A percentile compares a stretch with the other conserved stretches of the same genome.
Evolutionary conservation across 108 stramenopile species (phyloP).

Genomic region (Nitzschia putrida): DNA sequence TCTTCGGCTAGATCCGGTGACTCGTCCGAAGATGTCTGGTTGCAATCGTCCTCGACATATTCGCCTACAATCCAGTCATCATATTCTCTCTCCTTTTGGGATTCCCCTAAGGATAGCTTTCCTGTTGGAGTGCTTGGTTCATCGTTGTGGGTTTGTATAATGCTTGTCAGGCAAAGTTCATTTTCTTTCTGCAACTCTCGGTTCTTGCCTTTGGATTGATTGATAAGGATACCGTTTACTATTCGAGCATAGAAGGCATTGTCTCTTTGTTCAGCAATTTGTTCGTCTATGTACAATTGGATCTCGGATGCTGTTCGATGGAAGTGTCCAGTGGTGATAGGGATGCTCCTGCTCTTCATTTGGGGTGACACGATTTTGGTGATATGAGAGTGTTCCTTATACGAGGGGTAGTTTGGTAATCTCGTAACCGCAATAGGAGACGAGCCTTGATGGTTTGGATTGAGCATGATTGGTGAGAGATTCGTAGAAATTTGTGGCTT

Average conservation of each 20-base stretch:
- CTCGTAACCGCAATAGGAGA: background rate
- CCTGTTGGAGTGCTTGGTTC: conserved; percentile 6
- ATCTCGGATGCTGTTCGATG: conserved; percentile 45
- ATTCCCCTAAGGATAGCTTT: background rate
- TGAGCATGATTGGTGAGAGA: background rate
- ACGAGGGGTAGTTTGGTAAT: background rate
- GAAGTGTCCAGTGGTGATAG: conserved; percentile 22
- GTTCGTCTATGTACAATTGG: conserved; percentile 50
- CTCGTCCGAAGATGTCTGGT: background rate
- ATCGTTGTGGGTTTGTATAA: conserved; percentile 24
- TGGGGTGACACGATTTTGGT: background rate
- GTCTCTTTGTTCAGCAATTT: conserved; percentile 52
- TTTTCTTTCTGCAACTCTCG: conserved; percentile 11
- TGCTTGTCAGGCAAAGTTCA: conserved; percentile 22
- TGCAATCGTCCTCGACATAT: background rate
- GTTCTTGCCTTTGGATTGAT: conserved; percentile 12
- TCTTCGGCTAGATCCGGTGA: background rate
- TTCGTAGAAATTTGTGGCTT: too few relatives aligned
- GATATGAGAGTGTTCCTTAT: background rate
- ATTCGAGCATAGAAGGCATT: conserved; percentile 45
- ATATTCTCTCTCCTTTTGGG: background rate
- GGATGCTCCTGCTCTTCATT: conserved; percentile 42
- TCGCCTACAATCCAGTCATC: conserved; percentile 18
- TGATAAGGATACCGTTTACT: conserved; percentile 41
- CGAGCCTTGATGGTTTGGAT: background rate